Conservation (phyloP, 139 green algal species). For the Protoeuglena noctilucae region DNA sequence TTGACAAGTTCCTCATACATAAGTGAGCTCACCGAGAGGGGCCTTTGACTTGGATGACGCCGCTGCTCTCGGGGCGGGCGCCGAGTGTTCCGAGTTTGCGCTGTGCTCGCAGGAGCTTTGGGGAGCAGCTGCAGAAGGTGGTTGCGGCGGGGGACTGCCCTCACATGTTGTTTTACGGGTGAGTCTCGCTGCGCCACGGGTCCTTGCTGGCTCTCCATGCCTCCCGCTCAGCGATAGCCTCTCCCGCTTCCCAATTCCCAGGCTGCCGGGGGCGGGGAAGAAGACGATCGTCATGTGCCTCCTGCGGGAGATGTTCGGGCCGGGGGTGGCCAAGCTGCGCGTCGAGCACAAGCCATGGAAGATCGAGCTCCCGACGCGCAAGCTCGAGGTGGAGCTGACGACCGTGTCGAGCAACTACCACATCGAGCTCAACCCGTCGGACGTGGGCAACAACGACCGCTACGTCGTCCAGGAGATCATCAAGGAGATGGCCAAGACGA, state of each 20-base stretch:
- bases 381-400: conserved; percentile 91
- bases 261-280: conserved; percentile 81
- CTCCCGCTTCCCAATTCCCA: background rate
- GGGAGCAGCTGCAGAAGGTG: too few relatives aligned
- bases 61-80: too few relatives aligned
- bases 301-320: conserved; percentile 79
- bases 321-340: conserved; percentile 78
- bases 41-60: too few relatives aligned
- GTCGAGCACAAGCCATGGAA: conserved; percentile 88
- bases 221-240: too few relatives aligned
- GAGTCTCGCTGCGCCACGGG: too few relatives aligned
- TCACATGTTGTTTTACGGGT: conserved; percentile 2
- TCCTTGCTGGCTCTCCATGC: too few relatives aligned
- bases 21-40: too few relatives aligned
- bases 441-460: conserved; percentile 83
- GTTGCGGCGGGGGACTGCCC: background rate
- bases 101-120: too few relatives aligned
- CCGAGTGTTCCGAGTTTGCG: too few relatives aligned
- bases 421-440: conserved; percentile 83
- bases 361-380: conserved; percentile 70
- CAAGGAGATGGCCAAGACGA: conserved; percentile 88
- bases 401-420: conserved; percentile 76
- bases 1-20: background rate
- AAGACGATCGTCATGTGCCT: conserved; percentile 84
- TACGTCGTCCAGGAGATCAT: conserved; percentile 89